Evolutionary conservation across 148 eudicot genomes (phyloP).

Genomic region (Linanthus parryae): DNA sequence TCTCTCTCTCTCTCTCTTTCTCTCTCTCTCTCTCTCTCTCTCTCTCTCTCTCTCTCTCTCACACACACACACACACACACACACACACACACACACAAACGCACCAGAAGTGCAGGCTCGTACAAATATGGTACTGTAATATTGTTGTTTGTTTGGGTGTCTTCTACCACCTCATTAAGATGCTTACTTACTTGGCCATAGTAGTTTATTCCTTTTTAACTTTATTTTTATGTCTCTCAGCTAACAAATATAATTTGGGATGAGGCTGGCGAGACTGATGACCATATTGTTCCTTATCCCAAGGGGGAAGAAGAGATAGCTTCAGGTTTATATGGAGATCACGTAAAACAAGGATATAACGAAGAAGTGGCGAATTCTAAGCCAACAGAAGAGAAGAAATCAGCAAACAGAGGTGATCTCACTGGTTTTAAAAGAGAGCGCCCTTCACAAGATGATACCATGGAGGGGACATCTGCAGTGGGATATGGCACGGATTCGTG

Average conservation of each 20-base stretch:
- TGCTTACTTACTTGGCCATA: neutral
- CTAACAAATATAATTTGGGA: slow-evolving; percentile 77
- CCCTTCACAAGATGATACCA: slow-evolving; percentile 9
- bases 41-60: too few relatives aligned
- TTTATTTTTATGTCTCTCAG: slow-evolving; percentile 29
- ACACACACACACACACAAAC: too few relatives aligned
- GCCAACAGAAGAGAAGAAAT: slow-evolving; percentile 31
- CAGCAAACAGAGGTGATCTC: slow-evolving; percentile 15
- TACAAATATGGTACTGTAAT: neutral
- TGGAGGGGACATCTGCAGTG: slow-evolving; percentile 19
- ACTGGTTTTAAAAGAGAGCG: slow-evolving; percentile 27
- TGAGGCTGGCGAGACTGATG: slow-evolving; percentile 58
- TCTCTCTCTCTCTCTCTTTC: too few relatives aligned
- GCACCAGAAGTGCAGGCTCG: too few relatives aligned
- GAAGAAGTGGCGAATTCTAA: slow-evolving; percentile 27
- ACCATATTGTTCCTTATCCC: slow-evolving; percentile 69
- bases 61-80: too few relatives aligned
- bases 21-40: too few relatives aligned
- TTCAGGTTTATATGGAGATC: slow-evolving; percentile 27
- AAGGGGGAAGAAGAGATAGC: slow-evolving; percentile 39
- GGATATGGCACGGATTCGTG: slow-evolving; percentile 24
- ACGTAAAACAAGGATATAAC: slow-evolving; percentile 25
- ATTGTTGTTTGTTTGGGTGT: neutral
- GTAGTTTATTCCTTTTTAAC: neutral
- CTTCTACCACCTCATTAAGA: neutral